Conservation (phyloP, 2,329 filamentous ascomycete genomes). For the Aspergillus sojae region DNA sequence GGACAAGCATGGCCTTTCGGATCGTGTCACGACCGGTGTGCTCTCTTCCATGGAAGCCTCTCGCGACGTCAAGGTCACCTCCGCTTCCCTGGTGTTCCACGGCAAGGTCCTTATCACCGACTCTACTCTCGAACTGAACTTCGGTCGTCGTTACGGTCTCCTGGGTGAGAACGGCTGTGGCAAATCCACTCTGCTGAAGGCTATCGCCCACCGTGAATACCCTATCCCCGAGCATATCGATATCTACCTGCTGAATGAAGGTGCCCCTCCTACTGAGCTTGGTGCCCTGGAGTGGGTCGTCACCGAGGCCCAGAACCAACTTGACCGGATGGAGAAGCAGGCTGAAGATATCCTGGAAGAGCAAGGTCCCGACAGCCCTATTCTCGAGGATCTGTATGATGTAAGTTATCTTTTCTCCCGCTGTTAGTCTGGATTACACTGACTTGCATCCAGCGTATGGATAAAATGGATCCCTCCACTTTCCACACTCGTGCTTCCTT, state of each 20-base stretch:
- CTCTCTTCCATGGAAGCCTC: constrained; percentile 80
- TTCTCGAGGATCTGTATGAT: constrained; percentile 94
- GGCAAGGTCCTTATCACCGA: constrained; percentile 95
- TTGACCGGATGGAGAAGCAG: constrained; percentile 83
- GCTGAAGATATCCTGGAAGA: constrained; percentile 90
- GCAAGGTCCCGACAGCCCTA: constrained; percentile 85
- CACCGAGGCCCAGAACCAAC: constrained; percentile 87
- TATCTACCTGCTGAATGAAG: constrained; percentile 97
- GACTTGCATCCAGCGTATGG: constrained; percentile 72
- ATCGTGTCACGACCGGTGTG: constrained; percentile 97
- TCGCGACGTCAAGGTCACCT: constrained; percentile 97
- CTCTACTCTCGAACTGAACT: constrained; percentile 88
- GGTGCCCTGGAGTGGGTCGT: constrained; percentile 98
- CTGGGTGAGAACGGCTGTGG: constrained; percentile 99
- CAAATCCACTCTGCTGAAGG: constrained; percentile 96
- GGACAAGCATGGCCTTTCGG: constrained; percentile 93
- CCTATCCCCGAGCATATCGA: constrained; percentile 96
- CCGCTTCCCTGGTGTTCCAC: constrained; percentile 93
- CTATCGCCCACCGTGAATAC: constrained; percentile 90
- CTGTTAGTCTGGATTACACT: constrained; percentile 18
- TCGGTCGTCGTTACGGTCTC: constrained; percentile 89
- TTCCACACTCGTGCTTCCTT: constrained; percentile 94
- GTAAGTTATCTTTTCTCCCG: constrained; percentile 56
- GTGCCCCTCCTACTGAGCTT: constrained; percentile 82
- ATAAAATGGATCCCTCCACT: constrained; percentile 97